Conservation (phyloP, 2,329 filamentous ascomycete genomes). For the Fusarium sublunatum region DNA sequence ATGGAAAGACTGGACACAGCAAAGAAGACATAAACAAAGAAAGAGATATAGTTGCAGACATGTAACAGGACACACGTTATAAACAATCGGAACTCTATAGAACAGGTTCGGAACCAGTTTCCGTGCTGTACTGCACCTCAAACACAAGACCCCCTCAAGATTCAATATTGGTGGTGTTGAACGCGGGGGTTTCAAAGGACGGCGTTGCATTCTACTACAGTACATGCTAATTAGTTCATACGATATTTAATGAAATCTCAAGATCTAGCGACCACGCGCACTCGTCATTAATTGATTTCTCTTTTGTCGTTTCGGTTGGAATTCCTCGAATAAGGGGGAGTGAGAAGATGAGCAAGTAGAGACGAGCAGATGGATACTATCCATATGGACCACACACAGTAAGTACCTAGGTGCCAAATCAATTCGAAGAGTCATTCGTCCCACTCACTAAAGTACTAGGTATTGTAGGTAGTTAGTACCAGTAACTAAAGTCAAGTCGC, state of each 20-base stretch:
- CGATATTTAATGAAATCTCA: background rate
- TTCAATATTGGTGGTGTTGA: slow-evolving; percentile 22
- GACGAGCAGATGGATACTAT: background rate
- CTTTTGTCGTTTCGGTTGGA: background rate
- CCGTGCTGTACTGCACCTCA: background rate
- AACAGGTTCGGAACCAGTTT: background rate
- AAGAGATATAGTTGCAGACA: slow-evolving; percentile 15
- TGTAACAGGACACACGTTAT: slow-evolving; percentile 9
- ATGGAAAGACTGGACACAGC: slow-evolving; percentile 13
- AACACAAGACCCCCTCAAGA: background rate
- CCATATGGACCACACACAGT: background rate
- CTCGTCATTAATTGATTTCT: slow-evolving; percentile 3
- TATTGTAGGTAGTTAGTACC: background rate
- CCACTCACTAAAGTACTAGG: slow-evolving; percentile 9
- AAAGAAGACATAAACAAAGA: slow-evolving; percentile 8
- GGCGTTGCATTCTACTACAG: slow-evolving; percentile 13
- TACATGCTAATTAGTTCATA: slow-evolving; percentile 17
- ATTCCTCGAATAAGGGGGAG: background rate
- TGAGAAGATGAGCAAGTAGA: background rate
- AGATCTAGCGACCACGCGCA: slow-evolving; percentile 4
- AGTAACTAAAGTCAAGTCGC: background rate
- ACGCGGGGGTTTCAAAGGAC: slow-evolving; percentile 20
- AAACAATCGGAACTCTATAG: slow-evolving; percentile 3
- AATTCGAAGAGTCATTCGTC: slow-evolving; percentile 19
- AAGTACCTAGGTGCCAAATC: background rate